Base-by-base conservation (phyloP, 192 early-diverging fungal genomes). In the Mortierella alpina region DNA sequence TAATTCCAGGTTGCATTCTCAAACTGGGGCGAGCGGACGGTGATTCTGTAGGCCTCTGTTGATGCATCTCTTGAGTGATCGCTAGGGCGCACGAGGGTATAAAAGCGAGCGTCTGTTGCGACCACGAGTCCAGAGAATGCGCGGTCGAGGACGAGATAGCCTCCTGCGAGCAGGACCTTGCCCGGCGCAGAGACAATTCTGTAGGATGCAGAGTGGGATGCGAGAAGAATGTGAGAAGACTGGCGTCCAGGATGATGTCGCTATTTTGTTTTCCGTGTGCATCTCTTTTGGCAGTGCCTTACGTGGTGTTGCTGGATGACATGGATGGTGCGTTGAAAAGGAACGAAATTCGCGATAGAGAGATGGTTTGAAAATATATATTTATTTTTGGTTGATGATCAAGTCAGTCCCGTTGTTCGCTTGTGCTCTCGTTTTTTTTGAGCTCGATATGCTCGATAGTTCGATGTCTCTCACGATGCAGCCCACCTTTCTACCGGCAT, bases 71-170 rank as follows among this genome's bases (percentile, higher is more conserved):
- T 45, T 7, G 31, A 7, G 45, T 51, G 31, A 8, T 62, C 31
- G 40, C 54, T 66, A 44, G 71, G 48, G 8, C 63, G 72, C 20
- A 96, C 90, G 9, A 90, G 81, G 4, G 92, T 87, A 82, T 94
- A 96, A 67, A 99, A 96, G 31, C 97, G 87, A 10, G 98, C 89
- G 55, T 91, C 87, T 6, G 95, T 93, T 18, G 92, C 95, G 47
- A 97, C 85, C 6, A 98, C 95, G 18, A 98, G 86, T 5, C 97
- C 98, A 20, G 83, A 83, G 82, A 92, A 94, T 22, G 66, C 66
- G 39, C 86, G 91, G 63, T 97, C 95, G 13, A 99, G 88, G 7
- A 99, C 96, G 0, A 99, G 88, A 81, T 99, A 99, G 20, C 98
- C 98, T 22, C 98, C 98, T 0, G 89, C 86, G 0, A 98, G 46